Percentiles rank a stretch among this genome's conserved stretches.
Conservation (phyloP, 1,139 yeast species). For the Kazachstania sp. region DNA sequence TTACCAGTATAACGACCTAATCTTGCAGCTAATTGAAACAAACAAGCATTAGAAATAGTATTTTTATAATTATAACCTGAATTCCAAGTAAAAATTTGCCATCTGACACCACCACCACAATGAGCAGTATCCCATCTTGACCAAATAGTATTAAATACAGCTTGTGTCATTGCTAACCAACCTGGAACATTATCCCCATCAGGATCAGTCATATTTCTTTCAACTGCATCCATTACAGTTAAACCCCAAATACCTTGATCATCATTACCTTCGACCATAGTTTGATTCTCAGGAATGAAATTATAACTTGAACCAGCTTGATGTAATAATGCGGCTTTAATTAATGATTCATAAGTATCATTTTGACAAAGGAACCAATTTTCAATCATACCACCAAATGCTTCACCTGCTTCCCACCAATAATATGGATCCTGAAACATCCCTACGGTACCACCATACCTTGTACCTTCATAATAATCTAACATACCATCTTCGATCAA, state of each 20-base stretch:
- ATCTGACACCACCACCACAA: constrained; percentile 59
- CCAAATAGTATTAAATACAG: constrained; percentile 47
- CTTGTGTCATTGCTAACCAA: constrained; percentile 54
- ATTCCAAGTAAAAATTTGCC: constrained; percentile 67
- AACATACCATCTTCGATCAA: constrained; percentile 42
- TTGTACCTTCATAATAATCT: constrained; percentile 49
- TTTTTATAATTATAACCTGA: constrained; percentile 60
- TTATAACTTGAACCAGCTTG: constrained; percentile 48
- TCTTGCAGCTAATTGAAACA: constrained; percentile 54
- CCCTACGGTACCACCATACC: constrained; percentile 51
- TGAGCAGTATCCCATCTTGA: constrained; percentile 47
- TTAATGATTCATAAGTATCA: constrained; percentile 34
- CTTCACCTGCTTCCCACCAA: constrained; percentile 71
- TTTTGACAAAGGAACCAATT: constrained; percentile 46
- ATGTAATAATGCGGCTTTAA: constrained; percentile 43
- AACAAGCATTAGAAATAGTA: constrained; percentile 57
- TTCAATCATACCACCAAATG: constrained; percentile 53
- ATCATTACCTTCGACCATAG: constrained; percentile 61
- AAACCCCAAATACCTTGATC: constrained; percentile 69
- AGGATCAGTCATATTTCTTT: constrained; percentile 48
- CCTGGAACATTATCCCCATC: constrained; percentile 27
- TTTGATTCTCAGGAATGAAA: constrained; percentile 51
- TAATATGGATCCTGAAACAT: constrained; percentile 52
- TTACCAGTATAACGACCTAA: constrained; percentile 53
- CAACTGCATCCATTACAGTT: constrained; percentile 53